Conservation (phyloP, 148 eudicot species). For the Rhododendron williamsianum region DNA sequence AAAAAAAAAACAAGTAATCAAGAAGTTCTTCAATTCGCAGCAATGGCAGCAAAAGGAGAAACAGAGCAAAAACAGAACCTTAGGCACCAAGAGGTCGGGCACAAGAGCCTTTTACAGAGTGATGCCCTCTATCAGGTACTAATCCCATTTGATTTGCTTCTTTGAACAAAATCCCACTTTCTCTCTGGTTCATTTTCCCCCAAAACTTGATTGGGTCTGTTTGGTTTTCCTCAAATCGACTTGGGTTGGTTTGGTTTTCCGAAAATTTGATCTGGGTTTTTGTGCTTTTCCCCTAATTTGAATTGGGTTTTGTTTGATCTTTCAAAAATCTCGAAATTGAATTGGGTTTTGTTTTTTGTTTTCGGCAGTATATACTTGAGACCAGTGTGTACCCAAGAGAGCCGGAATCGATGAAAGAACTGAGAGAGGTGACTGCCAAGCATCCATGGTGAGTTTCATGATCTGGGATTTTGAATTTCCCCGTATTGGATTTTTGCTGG, state of each 20-base stretch:
- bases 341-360: background rate
- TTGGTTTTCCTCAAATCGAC: background rate
- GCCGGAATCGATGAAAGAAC: conserved; percentile 84
- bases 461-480: background rate
- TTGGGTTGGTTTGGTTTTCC: background rate
- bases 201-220: background rate
- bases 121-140: conserved; percentile 83
- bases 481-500: background rate
- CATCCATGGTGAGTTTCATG: conserved; percentile 66
- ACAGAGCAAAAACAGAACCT: conserved; percentile 11
- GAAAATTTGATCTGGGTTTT: background rate
- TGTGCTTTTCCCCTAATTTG: background rate
- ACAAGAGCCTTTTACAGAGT: conserved; percentile 84
- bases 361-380: conserved; percentile 70
- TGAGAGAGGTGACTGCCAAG: conserved; percentile 79
- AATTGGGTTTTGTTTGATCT: background rate
- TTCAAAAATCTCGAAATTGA: background rate
- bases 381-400: conserved; percentile 89
- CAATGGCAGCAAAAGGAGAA: conserved; percentile 45
- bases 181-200: background rate
- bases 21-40: background rate
- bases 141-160: background rate
- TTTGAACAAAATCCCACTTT: background rate
- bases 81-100: conserved; percentile 71
- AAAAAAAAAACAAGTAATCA: background rate